A percentile compares a stretch with the other conserved stretches of the same genome.
These are phyloP conservation scores for Botrytis tulipae DNA, from an alignment of 2,329 filamentous ascomycete genomes.

Conservation along the genomic window DNA sequence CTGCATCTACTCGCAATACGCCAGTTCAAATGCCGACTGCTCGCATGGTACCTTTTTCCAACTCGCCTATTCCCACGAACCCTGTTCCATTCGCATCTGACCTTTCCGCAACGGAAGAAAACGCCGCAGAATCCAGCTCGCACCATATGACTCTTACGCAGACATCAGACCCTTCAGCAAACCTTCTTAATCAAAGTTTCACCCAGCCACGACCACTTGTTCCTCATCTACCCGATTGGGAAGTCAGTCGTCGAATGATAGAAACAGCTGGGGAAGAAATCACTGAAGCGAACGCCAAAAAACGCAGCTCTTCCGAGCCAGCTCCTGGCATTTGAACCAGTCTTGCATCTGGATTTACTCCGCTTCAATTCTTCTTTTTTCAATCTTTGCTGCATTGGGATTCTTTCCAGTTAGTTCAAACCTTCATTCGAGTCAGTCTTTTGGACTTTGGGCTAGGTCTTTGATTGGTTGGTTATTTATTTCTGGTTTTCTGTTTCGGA, in stretches of 20 bases:
- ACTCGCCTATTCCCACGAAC: not conserved
- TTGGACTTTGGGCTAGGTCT: not conserved
- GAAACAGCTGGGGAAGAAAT: not conserved
- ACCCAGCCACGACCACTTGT: not conserved
- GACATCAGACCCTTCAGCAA: not conserved
- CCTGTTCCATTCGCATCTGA: not conserved
- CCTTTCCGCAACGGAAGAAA: not conserved
- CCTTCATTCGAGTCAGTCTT: not conserved
- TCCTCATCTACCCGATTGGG: not conserved
- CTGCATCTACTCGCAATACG: not conserved
- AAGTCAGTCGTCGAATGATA: not conserved
- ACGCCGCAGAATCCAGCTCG: no score
- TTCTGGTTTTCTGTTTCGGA: not conserved
- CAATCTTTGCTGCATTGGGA: not conserved
- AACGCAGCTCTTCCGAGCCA: not conserved
- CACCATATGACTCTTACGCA: not conserved
- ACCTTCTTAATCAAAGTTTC: accelerated
- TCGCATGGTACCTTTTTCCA: not conserved
- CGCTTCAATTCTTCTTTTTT: not conserved
- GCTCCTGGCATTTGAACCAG: not conserved
- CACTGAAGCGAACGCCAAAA: not conserved
- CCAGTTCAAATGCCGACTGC: not conserved
- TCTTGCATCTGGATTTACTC: not conserved
- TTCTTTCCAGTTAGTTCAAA: not conserved
- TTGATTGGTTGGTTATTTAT: not conserved